Percentiles rank a stretch among this genome's conserved stretches.
phyloP scores from a whole-genome alignment of 75 land plant genomes.

The Larix kaempferi region DNA sequence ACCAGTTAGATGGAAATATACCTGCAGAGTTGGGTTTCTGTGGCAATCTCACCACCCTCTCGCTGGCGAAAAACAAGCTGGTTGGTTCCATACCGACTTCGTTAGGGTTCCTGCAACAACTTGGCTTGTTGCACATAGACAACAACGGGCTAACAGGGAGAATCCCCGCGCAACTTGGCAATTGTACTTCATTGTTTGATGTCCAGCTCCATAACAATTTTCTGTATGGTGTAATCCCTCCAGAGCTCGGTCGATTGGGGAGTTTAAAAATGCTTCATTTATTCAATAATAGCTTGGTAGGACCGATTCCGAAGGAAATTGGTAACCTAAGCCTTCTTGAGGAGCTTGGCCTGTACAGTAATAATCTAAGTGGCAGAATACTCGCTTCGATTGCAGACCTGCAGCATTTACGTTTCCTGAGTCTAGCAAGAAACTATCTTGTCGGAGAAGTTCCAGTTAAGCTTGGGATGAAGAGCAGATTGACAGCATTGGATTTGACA shows the following conservation, averaged over 20 bases:
- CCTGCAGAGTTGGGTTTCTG: conserved; percentile 21
- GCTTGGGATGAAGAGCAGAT: conserved; percentile 26
- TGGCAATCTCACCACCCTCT: conserved; percentile 1
- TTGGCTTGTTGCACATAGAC: conserved; percentile 12
- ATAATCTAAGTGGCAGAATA: conserved; percentile 44
- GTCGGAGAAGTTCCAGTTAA: conserved; percentile 26
- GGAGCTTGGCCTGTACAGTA: conserved; percentile 33
- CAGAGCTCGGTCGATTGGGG: conserved; percentile 14
- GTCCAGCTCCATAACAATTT: conserved; percentile 18
- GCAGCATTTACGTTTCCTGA: conserved; percentile 22
- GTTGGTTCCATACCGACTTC: conserved; percentile 31
- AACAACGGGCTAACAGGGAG: conserved; percentile 20
- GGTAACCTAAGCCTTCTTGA: conserved; percentile 17
- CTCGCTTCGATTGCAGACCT: conserved; percentile 25
- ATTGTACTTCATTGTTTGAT: conserved; percentile 13
- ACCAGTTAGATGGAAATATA: conserved; percentile 32
- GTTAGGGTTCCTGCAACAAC: conserved; percentile 19
- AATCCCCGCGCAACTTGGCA: conserved; percentile 31
- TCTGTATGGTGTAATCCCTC: conserved; percentile 24
- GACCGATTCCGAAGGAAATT: conserved; percentile 18
- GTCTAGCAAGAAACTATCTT: conserved; percentile 29
- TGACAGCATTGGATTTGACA: conserved; percentile 30
- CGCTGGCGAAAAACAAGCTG: conserved; percentile 11
- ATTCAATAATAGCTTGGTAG: conserved; percentile 14
- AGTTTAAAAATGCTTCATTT: conserved; percentile 1